phyloP scores from a whole-genome alignment of 495 filamentous ascomycete genomes.

The Hyphodiscus hymeniophilus region DNA sequence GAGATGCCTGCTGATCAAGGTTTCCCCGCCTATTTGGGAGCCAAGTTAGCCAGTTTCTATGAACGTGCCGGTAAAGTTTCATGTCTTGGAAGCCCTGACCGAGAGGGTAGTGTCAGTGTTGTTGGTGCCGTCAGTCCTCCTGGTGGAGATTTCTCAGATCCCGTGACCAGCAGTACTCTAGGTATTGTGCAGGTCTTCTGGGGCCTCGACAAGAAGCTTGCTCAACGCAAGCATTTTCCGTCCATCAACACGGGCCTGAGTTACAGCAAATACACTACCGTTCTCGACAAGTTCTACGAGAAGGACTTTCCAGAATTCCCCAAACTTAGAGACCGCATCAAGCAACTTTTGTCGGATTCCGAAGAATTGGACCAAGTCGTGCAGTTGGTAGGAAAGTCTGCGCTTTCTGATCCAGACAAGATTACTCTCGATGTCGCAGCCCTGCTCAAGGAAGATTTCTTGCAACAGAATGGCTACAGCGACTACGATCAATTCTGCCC shows the following conservation, averaged over 20 bases:
- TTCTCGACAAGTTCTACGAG: constrained; percentile 87
- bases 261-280: constrained; percentile 91
- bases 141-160: constrained; percentile 98
- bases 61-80: constrained; percentile 88
- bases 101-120: constrained; percentile 89
- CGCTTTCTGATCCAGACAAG: constrained; percentile 94
- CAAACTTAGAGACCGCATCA: constrained; percentile 81
- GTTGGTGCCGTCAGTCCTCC: constrained; percentile 96
- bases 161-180: constrained; percentile 88
- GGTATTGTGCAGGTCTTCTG: constrained; percentile 99
- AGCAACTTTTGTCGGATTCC: constrained; percentile 84
- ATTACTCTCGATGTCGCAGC: constrained; percentile 91
- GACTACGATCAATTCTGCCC: constrained; percentile 99
- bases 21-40: constrained; percentile 95
- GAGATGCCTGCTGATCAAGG: constrained; percentile 99
- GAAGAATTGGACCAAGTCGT: constrained; percentile 98
- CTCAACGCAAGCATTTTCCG: constrained; percentile 98
- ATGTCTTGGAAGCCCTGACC: constrained; percentile 78
- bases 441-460: constrained; percentile 95
- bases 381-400: constrained; percentile 95
- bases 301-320: constrained; percentile 92
- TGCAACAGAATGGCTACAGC: constrained; percentile 98
- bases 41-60: constrained; percentile 98
- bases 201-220: constrained; percentile 99
- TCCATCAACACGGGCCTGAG: constrained; percentile 93